Evolutionary conservation across 2,329 filamentous ascomycete genomes (phyloP).

Genomic region (Cladosporium sp.): DNA sequence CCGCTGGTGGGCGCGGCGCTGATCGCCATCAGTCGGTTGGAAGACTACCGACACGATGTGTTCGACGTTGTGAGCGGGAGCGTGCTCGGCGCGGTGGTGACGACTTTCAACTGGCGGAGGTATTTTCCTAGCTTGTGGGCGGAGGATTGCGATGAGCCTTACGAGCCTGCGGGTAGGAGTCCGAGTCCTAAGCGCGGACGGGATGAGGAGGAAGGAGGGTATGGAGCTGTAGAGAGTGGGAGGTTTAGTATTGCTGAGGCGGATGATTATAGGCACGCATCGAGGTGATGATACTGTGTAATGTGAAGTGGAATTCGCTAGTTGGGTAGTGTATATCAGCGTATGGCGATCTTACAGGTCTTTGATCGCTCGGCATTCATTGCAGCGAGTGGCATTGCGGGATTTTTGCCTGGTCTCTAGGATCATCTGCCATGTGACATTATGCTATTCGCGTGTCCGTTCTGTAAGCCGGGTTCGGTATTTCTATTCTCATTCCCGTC

Average conservation of each 20-base stretch:
- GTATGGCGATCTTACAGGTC: no score
- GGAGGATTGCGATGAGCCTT: conserved; percentile 49
- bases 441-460: no score
- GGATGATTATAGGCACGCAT: conserved; percentile 11
- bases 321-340: no score
- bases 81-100: conserved; percentile 49
- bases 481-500: no score
- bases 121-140: conserved; percentile 54
- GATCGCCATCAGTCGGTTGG: conserved; percentile 58
- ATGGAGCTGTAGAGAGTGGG: conserved; percentile 7
- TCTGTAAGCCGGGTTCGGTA: no score
- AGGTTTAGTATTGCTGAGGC: conserved; percentile 15
- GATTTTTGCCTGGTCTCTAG: no score
- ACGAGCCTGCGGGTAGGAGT: conserved; percentile 31
- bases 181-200: not conserved
- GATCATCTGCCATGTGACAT: no score
- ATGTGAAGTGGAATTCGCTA: no score
- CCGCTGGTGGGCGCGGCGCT: conserved; percentile 54
- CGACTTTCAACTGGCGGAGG: conserved; percentile 55
- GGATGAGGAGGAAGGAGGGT: conserved; percentile 10
- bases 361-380: no score
- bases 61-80: conserved; percentile 57
- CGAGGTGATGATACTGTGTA: not conserved
- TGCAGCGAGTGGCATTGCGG: no score
- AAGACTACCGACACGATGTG: conserved; percentile 61